Base-by-base conservation (phyloP, 257 asterid species). In the Solanum commersonii region DNA sequence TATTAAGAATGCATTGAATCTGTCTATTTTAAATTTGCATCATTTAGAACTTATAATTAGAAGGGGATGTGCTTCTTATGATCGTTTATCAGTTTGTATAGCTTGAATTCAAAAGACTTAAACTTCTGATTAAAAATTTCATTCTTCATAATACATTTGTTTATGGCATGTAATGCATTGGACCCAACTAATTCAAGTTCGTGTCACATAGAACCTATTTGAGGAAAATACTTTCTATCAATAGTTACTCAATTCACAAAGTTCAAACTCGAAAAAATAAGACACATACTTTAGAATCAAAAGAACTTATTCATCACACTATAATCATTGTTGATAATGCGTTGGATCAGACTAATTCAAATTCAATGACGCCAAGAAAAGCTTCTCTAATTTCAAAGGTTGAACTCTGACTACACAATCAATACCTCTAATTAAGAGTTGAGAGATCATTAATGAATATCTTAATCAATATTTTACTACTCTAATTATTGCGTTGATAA, bases 401-500 rank as follows among this genome's bases (percentile, higher is more conserved):
- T 3, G n/a, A 29, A 3, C 13, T 0, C 10, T 0, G 0, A 38
- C 5, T 3, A 18, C 2, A 27, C 3, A 23, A 63, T 63, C 8
- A 11, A 67, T 14, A 70, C 3, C 2, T 29, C 1, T 71, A 15
- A 71, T 71, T 31, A 71, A 72, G 25, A 16, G 11, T 33, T 0
- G 2, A 33, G 4, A 72, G 5, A 33, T 72, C 7, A 25, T 76
- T 5, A 5, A 40, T 77, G 35, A 77, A 40, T 77, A 27, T 81
- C 85, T 46, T 44, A 44, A 81, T 44, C 67, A 84, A 87, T 78
- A 79, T 81, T 15, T 15, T 22, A 34, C 42, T 34, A 73, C 37
- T 87, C 27, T 22, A 11, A 40, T 52, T 89, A 84, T 16, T 31
- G 11, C n/a, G 25, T 76, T 87, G 88, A 91, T 92, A 91, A 92